A percentile compares a stretch with the other conserved stretches of the same genome.
These are phyloP conservation scores for Hibiscus syriacus DNA, from an alignment of 345 rosid genomes.

Conservation along the genomic window DNA sequence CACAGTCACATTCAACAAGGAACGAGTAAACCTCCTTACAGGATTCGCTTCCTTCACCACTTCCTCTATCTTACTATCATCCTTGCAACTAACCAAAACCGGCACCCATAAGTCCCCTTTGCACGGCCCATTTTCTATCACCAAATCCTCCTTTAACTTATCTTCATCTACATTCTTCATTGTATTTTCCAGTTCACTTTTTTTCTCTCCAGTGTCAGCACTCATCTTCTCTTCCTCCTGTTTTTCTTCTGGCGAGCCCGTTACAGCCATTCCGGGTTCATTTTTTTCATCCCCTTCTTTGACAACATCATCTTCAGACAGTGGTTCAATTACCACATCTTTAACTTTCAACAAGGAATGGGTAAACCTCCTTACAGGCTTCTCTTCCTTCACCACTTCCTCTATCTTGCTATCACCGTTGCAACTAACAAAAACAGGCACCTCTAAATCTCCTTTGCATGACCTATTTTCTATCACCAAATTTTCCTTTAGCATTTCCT, in stretches of 20 bases:
- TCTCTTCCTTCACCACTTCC: constrained; percentile 15
- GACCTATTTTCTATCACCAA: not conserved
- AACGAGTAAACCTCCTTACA: constrained; percentile 51
- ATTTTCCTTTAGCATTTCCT: constrained; percentile 6
- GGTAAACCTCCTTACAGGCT: constrained; percentile 43
- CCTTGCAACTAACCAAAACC: constrained; percentile 14
- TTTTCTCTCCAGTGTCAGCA: no score
- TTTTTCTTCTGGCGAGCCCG: no score
- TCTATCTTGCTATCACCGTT: constrained; percentile 14
- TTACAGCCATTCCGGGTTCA: no score
- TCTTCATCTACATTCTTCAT: no score
- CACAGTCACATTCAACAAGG: constrained; percentile 29
- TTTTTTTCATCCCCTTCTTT: no score
- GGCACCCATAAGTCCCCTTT: constrained; percentile 4
- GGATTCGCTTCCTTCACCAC: constrained; percentile 22
- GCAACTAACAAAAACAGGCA: constrained; percentile 14
- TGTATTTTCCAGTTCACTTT: no score
- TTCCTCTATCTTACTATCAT: no score
- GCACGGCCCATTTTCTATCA: no score
- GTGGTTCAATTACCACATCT: no score
- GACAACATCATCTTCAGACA: no score
- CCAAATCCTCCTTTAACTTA: no score
- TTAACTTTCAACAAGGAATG: constrained; percentile 37
- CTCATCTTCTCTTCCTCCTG: no score
- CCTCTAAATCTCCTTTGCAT: not conserved